Percentiles rank a stretch among this genome's conserved stretches.
These are phyloP conservation scores for Lupinus albus DNA, from an alignment of 306 rosid species.

Conservation along the genomic window DNA sequence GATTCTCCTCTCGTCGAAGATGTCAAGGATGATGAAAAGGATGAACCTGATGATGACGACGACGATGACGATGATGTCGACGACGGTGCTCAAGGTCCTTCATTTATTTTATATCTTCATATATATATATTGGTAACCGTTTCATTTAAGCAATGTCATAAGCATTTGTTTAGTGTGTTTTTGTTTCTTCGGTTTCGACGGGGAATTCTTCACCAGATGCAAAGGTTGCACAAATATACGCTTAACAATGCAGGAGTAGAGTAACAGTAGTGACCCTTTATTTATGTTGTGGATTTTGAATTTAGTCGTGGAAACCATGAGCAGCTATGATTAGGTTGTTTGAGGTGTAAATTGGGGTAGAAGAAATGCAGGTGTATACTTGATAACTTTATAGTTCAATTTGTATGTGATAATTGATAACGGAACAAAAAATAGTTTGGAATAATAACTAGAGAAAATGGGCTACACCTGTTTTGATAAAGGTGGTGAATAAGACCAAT, in stretches of 20 bases:
- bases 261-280: background rate
- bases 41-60: slow-evolving; percentile 51
- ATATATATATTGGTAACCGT: background rate
- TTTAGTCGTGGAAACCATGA: background rate
- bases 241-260: background rate
- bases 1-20: slow-evolving; percentile 75
- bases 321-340: slow-evolving; percentile 6
- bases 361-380: background rate
- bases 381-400: background rate
- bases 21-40: slow-evolving; percentile 67
- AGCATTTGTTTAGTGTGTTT: too few species aligned
- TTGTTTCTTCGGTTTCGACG: too few species aligned
- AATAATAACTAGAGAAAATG: background rate
- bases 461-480: background rate
- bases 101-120: background rate
- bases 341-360: background rate
- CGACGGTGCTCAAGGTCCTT: slow-evolving; percentile 59
- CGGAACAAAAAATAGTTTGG: background rate
- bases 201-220: too few species aligned
- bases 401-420: background rate
- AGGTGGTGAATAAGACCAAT: background rate
- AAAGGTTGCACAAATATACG: background rate
- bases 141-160: too few species aligned
- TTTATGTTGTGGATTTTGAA: background rate
- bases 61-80: slow-evolving; percentile 67